These are phyloP conservation scores for Petunia secreta DNA, from an alignment of 257 asterid genomes.

Conservation along the genomic window DNA sequence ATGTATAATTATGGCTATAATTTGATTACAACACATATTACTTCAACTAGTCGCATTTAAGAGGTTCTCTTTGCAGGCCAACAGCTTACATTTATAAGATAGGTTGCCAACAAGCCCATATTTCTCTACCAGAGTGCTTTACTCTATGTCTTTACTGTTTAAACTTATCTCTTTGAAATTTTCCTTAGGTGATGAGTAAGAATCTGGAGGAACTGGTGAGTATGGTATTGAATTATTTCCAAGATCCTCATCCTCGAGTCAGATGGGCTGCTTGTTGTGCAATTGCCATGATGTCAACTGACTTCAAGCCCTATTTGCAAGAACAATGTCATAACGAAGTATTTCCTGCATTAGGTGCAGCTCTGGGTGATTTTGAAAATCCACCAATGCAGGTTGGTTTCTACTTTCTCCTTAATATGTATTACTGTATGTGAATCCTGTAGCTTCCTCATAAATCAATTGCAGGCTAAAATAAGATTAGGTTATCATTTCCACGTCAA, in stretches of 20 bases:
- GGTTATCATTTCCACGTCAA: too few species aligned
- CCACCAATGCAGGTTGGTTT: constrained; percentile 88
- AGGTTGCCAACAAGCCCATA: too few species aligned
- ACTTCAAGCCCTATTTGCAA: constrained; percentile 95
- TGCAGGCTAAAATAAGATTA: too few species aligned
- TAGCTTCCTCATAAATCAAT: not conserved
- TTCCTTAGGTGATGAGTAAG: constrained; percentile 73
- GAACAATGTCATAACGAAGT: constrained; percentile 39
- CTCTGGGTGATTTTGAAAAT: constrained; percentile 92
- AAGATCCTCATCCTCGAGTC: constrained; percentile 48
- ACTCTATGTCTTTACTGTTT: too few species aligned
- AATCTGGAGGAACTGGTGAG: constrained; percentile 78
- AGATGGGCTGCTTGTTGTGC: constrained; percentile 21
- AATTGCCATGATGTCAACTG: constrained; percentile 90
- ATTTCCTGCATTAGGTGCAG: constrained; percentile 68
- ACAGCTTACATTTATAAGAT: too few species aligned
- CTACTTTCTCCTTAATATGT: not conserved
- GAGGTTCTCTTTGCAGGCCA: too few species aligned
- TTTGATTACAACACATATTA: too few species aligned
- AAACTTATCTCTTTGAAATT: too few species aligned
- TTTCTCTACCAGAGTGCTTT: too few species aligned
- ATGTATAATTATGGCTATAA: too few species aligned
- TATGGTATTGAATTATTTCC: constrained; percentile 90
- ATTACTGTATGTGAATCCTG: not conserved
- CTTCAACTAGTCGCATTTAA: too few species aligned